Conservation (phyloP, 257 asterid species). For the Nicotiana paniculata region DNA sequence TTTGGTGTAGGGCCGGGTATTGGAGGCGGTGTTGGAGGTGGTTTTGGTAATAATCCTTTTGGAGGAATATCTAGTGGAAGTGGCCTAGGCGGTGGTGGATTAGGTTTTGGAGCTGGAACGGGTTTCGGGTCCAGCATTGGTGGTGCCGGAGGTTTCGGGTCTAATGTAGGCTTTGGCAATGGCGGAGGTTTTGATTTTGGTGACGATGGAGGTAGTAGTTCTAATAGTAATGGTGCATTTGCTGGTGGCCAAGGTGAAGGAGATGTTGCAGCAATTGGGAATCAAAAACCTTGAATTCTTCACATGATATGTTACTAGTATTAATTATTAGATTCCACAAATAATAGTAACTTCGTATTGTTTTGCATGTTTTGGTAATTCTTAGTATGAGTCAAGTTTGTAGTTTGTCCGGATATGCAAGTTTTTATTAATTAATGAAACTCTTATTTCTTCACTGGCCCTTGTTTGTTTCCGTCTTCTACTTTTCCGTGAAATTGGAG, state of each 20-base stretch:
- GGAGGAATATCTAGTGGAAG: constrained; percentile 10
- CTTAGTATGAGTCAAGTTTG: background rate
- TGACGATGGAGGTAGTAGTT: background rate
- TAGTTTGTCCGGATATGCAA: background rate
- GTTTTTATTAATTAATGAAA: background rate
- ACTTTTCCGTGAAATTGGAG: background rate
- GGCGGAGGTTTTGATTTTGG: background rate
- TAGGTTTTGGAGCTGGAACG: background rate
- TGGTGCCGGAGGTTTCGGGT: background rate
- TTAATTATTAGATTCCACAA: background rate
- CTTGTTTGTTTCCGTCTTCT: background rate
- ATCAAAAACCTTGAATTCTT: background rate
- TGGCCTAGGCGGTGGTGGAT: background rate
- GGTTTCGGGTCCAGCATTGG: background rate
- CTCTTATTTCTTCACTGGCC: background rate
- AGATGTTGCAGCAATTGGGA: background rate
- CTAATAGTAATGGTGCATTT: background rate
- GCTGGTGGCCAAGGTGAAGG: background rate
- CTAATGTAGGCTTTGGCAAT: background rate
- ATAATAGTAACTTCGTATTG: background rate
- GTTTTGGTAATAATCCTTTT: background rate
- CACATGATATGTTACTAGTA: background rate
- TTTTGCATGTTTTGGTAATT: background rate
- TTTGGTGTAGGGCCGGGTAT: constrained; percentile 3
- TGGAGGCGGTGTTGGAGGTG: background rate